phyloP scores from a whole-genome alignment of 1,139 yeast species.

The Candida sp. region DNA sequence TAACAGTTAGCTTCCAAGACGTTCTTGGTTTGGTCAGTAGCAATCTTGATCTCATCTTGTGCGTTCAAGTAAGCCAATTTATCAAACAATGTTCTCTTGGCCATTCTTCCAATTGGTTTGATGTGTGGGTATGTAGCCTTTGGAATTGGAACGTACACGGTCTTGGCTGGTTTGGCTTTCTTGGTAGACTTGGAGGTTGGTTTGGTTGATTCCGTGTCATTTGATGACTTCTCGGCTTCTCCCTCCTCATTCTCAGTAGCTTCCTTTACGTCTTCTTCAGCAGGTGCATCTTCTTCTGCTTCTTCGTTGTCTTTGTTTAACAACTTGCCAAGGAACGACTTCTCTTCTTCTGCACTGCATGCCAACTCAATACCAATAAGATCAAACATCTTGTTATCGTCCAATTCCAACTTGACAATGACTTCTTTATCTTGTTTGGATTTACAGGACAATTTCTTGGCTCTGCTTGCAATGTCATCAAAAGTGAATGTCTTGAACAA shows the following conservation, averaged over 20 bases:
- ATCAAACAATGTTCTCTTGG: conserved; percentile 35
- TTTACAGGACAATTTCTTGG: conserved; percentile 48
- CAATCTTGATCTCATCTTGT: conserved; percentile 51
- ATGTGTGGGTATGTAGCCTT: conserved; percentile 42
- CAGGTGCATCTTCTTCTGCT: not conserved
- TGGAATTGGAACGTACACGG: conserved; percentile 20
- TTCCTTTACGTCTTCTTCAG: conserved; percentile 3
- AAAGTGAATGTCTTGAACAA: conserved; percentile 43
- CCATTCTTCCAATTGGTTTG: conserved; percentile 46
- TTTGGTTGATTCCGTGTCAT: conserved; percentile 21
- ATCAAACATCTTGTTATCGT: conserved; percentile 54
- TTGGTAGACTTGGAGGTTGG: conserved; percentile 14
- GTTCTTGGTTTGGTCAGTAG: conserved; percentile 55
- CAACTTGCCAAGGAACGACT: conserved; percentile 11
- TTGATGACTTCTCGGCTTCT: conserved; percentile 15
- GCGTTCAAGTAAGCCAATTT: conserved; percentile 37
- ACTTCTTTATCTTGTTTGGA: conserved; percentile 34
- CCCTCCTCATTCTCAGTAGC: conserved; percentile 18
- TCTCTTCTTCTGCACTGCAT: conserved; percentile 29
- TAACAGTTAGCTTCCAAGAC: conserved; percentile 62
- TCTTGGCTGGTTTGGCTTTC: conserved; percentile 23
- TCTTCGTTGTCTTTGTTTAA: conserved; percentile 17
- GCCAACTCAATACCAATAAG: conserved; percentile 44
- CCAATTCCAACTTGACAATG: conserved; percentile 49
- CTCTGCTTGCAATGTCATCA: conserved; percentile 35